Conservation (phyloP, 2,329 filamentous ascomycete species). For the Aspergillus proliferans region DNA sequence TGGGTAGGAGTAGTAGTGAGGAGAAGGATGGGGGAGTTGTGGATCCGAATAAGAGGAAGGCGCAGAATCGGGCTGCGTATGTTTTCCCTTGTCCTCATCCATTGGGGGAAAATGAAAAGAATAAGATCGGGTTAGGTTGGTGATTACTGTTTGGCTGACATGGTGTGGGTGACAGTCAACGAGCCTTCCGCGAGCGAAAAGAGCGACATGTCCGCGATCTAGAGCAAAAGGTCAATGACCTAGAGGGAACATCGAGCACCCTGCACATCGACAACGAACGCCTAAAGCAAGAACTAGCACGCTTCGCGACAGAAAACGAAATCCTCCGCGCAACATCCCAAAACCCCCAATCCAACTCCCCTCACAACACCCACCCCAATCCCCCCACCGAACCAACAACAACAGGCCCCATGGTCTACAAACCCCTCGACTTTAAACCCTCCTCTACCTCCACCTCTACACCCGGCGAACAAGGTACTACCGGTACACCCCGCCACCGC, state of each 20-base stretch:
- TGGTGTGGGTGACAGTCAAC: constrained; percentile 57
- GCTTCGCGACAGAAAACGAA: constrained; percentile 83
- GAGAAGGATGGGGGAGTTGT: constrained; percentile 51
- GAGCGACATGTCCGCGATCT: constrained; percentile 91
- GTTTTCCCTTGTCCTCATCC: constrained; percentile 22
- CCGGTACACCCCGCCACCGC: constrained; percentile 55
- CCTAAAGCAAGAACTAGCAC: constrained; percentile 75
- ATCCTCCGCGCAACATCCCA: constrained; percentile 74
- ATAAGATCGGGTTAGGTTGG: no score
- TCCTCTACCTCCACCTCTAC: background rate
- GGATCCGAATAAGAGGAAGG: constrained; percentile 58
- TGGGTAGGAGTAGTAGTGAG: constrained; percentile 45
- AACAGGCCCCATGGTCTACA: constrained; percentile 65
- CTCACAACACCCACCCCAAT: constrained; percentile 32
- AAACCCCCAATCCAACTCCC: constrained; percentile 30
- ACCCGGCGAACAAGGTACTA: constrained; percentile 30
- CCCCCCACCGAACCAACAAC: constrained; percentile 37
- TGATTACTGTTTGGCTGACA: background rate
- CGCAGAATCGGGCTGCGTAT: constrained; percentile 68
- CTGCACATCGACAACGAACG: constrained; percentile 79
- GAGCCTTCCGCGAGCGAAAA: constrained; percentile 92
- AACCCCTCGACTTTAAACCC: constrained; percentile 58
- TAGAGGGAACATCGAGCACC: constrained; percentile 67
- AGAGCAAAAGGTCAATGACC: constrained; percentile 71
- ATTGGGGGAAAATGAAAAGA: constrained; percentile 63